Base-by-base conservation (phyloP, 2,329 filamentous ascomycete genomes). In the Drechslerella stenobrocha region DNA sequence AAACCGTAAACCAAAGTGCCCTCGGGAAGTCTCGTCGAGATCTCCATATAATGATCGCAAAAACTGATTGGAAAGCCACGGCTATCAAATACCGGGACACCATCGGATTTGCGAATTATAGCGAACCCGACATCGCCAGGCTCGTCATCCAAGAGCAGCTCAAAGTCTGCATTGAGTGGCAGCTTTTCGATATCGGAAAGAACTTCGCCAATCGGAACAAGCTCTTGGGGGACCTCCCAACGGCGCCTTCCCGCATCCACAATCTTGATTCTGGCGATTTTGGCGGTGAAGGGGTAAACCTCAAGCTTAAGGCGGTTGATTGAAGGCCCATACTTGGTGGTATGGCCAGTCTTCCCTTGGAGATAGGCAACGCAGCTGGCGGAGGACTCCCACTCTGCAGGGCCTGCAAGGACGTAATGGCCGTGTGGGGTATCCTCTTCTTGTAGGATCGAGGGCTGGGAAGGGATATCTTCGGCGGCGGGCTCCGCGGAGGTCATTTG, bases 11-110 rank as follows among this genome's bases (percentile, higher is more conserved):
- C 55, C 18, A 55, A 56, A 6, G 63, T 67, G 2, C 30, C 55
- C 22, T 51, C 20, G 4, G 55, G 63, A 2, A 67, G 34, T 13
- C 56, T 51, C 2, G 63, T 67, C 3, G 50, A 35, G 3, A 67
- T 52, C 15, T 67, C 63, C 28, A 67, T 28, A 46, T 67, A 67
- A 13, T 67, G 63, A 0, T 67, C 55, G 13, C 50, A 44, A 23
- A 37, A 67, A 11, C 44, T 55, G 13, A 67, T 24, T 13, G 52
- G 24, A 18, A 34, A 13, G 1, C 26, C 55, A 47, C 63, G 63
- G 24, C 13, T 55, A 42, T 67, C 63, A 23, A 67, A 67, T 0
- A 67, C 28, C 2, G 63, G 20, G 23, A 40, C n/a, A 6, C 30
- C 24, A 42, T 59, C 50, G 3, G 55, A 45, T 13, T 51, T 55